Base-by-base conservation (phyloP, 2,329 filamentous ascomycete species). In the Diaporthe destruens region DNA sequence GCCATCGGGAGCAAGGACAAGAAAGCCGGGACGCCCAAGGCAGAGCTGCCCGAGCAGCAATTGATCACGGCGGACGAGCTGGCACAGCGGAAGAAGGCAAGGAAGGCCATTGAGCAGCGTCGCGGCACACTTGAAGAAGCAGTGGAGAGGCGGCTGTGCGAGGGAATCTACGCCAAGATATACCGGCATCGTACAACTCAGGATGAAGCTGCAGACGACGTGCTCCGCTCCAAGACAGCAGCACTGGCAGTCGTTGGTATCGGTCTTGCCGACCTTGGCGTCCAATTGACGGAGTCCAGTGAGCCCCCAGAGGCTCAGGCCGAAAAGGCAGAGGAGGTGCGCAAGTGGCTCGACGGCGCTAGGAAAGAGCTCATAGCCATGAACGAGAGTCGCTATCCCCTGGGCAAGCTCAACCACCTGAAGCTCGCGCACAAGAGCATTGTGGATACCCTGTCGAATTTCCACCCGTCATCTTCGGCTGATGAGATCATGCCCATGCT, bases 401-500 rank as follows among this genome's bases (percentile, higher is more conserved):
- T 98, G 1, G 96, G 95, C 23, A 99, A 99, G 83, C 88, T 98
- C 54, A 93, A 95, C 78, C 92, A 95, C 78, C 87, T 99, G 71
- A 97, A 95, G 76, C 91, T 92, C 51, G 94, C 94, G 3, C 96
- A 98, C 82, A 97, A 97, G 84, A 93, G 92, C 75, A 98, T 99
- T 75, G 96, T 99, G 63, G 96, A 98, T 80, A 95, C 95, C 1
- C 81, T 92, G 63, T 87, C 89, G 5, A 87, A 90, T 76, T 91
- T 92, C 73, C 90, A 91, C 74, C 90, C 89, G 23, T 91, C 95
- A 0, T 98, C 96, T 0, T 98, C 96, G 0, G 96, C 96, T 3
- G 96, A 99, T 80, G 96, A 98, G 82, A 97, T 99, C 70, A 91
- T 99, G 81, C 96, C 96, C 0, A 98, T 97, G 81, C 88, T 99